Percentiles rank a stretch among this genome's conserved stretches.
Evolutionary conservation across 306 rosid genomes (phyloP).

Genomic region (Quercus robur): DNA sequence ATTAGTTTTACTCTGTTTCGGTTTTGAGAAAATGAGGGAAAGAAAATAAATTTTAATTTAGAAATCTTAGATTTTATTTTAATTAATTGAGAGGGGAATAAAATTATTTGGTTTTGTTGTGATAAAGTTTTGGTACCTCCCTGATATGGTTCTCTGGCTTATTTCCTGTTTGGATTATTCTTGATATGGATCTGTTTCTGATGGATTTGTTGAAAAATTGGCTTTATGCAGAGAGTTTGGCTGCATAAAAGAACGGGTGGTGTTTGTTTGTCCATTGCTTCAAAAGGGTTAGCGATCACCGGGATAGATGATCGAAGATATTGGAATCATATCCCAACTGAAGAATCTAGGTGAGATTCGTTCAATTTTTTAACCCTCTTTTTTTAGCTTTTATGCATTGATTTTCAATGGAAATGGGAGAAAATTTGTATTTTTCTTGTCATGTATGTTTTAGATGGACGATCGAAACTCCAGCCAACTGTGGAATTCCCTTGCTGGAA

Average conservation of each 20-base stretch:
- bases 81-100: background rate
- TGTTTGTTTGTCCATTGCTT: constrained; percentile 64
- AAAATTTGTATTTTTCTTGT: constrained; percentile 18
- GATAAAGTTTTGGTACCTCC: background rate
- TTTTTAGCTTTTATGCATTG: background rate
- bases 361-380: background rate
- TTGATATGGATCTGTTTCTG: background rate
- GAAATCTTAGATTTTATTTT: background rate
- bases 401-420: constrained; percentile 11
- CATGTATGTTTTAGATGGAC: constrained; percentile 18
- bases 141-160: background rate
- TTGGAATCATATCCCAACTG: constrained; percentile 62
- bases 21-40: background rate
- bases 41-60: background rate
- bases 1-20: background rate
- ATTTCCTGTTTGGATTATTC: background rate
- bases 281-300: constrained; percentile 75
- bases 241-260: constrained; percentile 73
- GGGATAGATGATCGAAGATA: constrained; percentile 82
- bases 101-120: background rate
- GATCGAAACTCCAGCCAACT: constrained; percentile 22
- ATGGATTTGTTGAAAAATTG: constrained; percentile 15
- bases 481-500: constrained; percentile 16
- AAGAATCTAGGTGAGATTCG: constrained; percentile 69
- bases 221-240: constrained; percentile 73